Evolutionary conservation across 129 eudicot genomes (phyloP).

Genomic region (Escallonia rubra): DNA sequence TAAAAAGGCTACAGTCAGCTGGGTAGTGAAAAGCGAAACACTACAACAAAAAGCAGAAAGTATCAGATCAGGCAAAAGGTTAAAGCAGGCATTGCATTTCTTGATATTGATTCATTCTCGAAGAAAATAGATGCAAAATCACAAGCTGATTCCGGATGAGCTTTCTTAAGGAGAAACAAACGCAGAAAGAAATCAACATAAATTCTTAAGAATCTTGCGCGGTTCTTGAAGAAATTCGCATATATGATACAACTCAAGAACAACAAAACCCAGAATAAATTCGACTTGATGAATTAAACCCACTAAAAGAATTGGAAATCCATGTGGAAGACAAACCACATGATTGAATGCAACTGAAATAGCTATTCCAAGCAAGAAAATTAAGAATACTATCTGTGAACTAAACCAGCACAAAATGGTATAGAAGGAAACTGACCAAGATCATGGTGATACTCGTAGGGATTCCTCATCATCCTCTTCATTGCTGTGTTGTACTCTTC

Average conservation of each 20-base stretch:
- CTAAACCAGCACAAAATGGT: no score
- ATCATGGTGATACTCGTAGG: conserved; percentile 96
- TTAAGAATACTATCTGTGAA: no score
- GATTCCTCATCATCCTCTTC: conserved; percentile 94
- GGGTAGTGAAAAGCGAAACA: background rate
- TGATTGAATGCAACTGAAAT: no score
- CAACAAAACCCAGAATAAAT: background rate
- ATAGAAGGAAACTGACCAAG: conserved; percentile 51
- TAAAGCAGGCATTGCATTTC: background rate
- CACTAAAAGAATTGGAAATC: background rate
- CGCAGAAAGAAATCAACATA: background rate
- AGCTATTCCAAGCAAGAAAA: no score
- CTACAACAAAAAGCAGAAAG: background rate
- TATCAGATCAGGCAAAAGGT: background rate
- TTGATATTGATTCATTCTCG: background rate
- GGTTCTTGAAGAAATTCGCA: background rate
- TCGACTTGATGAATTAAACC: background rate
- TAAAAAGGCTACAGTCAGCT: background rate
- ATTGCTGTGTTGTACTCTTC: conserved; percentile 82
- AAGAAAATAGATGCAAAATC: background rate
- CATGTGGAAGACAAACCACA: background rate
- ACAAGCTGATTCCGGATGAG: background rate
- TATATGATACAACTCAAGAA: background rate
- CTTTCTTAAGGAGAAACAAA: background rate
- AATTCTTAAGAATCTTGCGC: background rate